Percentiles rank a stretch among this genome's conserved stretches.
Conservation (phyloP, 805 yeast genomes). For the Pichia paraexigua region DNA sequence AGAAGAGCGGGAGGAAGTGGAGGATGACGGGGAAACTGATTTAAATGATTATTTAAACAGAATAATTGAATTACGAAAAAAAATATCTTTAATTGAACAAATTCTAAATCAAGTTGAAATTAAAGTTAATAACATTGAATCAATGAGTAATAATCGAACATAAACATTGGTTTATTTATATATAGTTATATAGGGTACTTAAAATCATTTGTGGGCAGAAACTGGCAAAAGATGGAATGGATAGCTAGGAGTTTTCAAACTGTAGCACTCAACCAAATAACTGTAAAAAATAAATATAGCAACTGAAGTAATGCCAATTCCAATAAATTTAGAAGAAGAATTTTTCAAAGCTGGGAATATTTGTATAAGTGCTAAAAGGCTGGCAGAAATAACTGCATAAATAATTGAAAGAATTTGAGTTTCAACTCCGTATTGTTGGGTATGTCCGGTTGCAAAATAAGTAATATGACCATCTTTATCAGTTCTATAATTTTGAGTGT, state of each 20-base stretch:
- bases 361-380: constrained; percentile 49
- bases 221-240: constrained; percentile 42
- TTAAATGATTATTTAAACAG: constrained; percentile 19
- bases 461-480: constrained; percentile 30
- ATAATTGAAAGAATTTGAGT: constrained; percentile 75
- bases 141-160: neutral
- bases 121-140: constrained; percentile 25
- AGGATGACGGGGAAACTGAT: neutral
- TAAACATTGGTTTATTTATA: neutral
- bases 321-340: constrained; percentile 39
- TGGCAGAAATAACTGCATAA: constrained; percentile 60
- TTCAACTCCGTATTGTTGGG: constrained; percentile 76
- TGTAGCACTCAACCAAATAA: constrained; percentile 56
- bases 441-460: constrained; percentile 51
- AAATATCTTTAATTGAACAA: constrained; percentile 17
- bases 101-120: constrained; percentile 32
- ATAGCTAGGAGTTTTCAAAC: constrained; percentile 63
- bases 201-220: neutral
- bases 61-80: constrained; percentile 18
- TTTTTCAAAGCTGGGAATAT: constrained; percentile 45
- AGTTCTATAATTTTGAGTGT: constrained; percentile 52
- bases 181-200: neutral
- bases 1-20: neutral
- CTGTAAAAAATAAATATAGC: constrained; percentile 53
- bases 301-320: constrained; percentile 36